phyloP scores from a whole-genome alignment of 129 eudicot species.

The Silybum marianum region DNA sequence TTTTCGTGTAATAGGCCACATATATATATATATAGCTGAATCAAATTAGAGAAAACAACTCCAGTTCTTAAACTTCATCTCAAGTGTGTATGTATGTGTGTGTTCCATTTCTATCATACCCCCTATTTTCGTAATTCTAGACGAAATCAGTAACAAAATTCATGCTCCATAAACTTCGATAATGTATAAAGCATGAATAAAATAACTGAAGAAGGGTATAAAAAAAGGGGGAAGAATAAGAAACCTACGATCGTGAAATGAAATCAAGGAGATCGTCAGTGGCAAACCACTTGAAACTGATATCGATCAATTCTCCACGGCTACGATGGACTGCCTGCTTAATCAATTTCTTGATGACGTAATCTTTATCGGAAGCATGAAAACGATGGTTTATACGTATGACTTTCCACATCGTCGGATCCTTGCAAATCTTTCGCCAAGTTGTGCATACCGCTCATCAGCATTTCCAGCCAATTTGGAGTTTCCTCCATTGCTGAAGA shows the following conservation, averaged over 20 bases:
- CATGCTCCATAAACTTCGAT: background rate
- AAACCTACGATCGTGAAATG: slow-evolving; percentile 37
- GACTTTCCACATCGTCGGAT: slow-evolving; percentile 43
- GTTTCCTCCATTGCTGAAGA: no score
- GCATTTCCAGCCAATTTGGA: no score
- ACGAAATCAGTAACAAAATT: background rate
- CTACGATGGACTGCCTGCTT: slow-evolving; percentile 52
- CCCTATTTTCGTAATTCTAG: background rate
- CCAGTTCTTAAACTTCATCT: background rate
- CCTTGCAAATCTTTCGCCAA: slow-evolving; percentile 41
- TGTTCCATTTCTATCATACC: background rate
- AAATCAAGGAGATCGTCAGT: slow-evolving; percentile 37
- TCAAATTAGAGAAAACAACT: no score
- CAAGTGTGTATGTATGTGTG: background rate
- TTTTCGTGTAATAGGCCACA: no score
- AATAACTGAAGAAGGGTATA: background rate
- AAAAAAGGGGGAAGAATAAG: background rate
- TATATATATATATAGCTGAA: no score
- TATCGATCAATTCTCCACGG: slow-evolving; percentile 39
- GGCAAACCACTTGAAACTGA: slow-evolving; percentile 8
- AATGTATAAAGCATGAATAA: background rate
- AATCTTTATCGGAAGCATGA: background rate
- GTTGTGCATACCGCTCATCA: no score
- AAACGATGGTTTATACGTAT: slow-evolving; percentile 13
- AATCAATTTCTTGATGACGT: slow-evolving; percentile 28